Evolutionary conservation across 2,329 filamentous ascomycete genomes (phyloP), one percentile per base, ranked within the genome.

Genomic region (Phialophora verrucosa): DNA sequence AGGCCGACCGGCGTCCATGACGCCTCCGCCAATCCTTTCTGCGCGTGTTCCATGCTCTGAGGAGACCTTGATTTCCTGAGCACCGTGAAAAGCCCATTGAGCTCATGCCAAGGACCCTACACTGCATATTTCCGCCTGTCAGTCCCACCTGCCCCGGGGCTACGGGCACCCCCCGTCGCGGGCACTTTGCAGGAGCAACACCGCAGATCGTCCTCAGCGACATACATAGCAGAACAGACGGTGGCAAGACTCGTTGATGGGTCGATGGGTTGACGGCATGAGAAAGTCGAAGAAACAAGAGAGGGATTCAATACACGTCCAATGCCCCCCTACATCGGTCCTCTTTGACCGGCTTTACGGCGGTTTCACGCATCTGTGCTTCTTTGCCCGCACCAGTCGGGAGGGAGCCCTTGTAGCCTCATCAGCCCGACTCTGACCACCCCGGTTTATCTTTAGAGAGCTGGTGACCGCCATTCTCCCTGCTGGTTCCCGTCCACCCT

Each of bases 11-110:
- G 29, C n/a, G 4, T 20, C 29, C 49, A 12, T 62, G 27, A 17
- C 25, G 27, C 60, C 29, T 44, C 35, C 32, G 38, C 64, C 64
- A 66, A 62, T 66, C 64, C 59, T 53, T 66, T 44, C 59, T 20
- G 32, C 59, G 38, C 64, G 64, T 66, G 64, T 56, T 35, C 59
- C 14, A 44, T 20, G 32, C n/a, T 44, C 20, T 23, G 17, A 11
- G 8, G 29, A 27, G 4, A 27, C 5, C 31, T 47, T 31, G 27
- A 44, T 44, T 44, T 44, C 38, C 17, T 44, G 38, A 44, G 38
- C 38, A 44, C 10, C 12, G 17, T 44, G 14, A n/a, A 44, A 44
- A 44, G 38, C 38, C 31, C 62, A n/a, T 54, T 25, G 32, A 54
- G 14, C 49, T 42, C 53, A 59, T 23, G 62, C 62, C 62, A 63